These are phyloP conservation scores for Akebia trifoliata DNA, from an alignment of 164 flowering plant genomes.

Conservation along the genomic window DNA sequence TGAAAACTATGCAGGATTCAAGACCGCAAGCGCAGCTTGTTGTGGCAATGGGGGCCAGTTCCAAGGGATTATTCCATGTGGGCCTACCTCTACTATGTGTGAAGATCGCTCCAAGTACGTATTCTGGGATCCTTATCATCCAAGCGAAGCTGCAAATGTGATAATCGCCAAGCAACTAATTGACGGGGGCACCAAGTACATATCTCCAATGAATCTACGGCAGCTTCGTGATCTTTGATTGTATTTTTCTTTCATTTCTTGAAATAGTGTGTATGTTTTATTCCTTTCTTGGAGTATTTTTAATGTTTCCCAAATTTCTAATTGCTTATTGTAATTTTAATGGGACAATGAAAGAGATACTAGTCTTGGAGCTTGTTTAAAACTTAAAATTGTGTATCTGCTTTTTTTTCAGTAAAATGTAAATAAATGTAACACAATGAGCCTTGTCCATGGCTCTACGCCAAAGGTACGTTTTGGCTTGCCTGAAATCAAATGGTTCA, in stretches of 20 bases:
- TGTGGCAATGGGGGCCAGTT: constrained; percentile 92
- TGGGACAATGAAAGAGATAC: not conserved
- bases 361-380: not conserved
- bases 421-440: too few species aligned
- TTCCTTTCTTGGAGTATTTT: not conserved
- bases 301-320: not conserved
- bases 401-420: not conserved
- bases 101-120: constrained; percentile 61
- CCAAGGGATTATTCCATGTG: constrained; percentile 86
- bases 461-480: too few species aligned
- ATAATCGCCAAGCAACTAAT: constrained; percentile 72
- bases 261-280: not conserved
- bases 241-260: not conserved
- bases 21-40: constrained; percentile 64
- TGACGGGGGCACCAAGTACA: constrained; percentile 51
- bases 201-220: constrained; percentile 75
- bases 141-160: constrained; percentile 91
- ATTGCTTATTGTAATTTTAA: not conserved
- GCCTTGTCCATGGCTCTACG: too few species aligned
- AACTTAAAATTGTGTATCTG: not conserved
- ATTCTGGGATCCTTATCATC: constrained; percentile 98
- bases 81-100: constrained; percentile 73
- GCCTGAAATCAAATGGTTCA: too few species aligned
- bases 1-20: constrained; percentile 47
- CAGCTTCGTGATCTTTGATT: constrained; percentile 53